A percentile compares a stretch with the other conserved stretches of the same genome.
Conservation (phyloP, 345 rosid species). For the Heritiera littoralis region DNA sequence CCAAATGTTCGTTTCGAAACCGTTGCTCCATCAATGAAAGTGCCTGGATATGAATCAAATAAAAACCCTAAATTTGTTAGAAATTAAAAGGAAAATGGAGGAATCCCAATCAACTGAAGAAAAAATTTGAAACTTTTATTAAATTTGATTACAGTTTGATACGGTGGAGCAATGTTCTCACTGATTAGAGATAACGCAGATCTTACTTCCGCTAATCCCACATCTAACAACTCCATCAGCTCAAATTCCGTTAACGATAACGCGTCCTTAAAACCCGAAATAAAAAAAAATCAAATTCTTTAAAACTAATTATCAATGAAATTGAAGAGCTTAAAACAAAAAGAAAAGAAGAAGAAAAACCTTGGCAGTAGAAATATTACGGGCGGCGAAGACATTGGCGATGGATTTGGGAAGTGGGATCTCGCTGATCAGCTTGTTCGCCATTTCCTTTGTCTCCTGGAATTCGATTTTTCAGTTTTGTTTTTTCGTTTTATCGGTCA, state of each 20-base stretch:
- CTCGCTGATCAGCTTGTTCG: conserved; percentile 67
- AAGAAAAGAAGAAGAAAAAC: conserved; percentile 22
- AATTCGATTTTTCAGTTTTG: conserved; percentile 5
- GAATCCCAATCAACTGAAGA: neutral
- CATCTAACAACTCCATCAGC: conserved; percentile 66
- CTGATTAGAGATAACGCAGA: conserved; percentile 61
- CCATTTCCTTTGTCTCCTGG: conserved; percentile 35
- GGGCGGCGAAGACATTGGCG: conserved; percentile 68
- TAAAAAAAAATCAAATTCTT: neutral
- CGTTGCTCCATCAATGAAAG: conserved; percentile 54
- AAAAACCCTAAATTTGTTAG: neutral
- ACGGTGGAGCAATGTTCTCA: conserved; percentile 60
- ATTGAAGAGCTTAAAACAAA: neutral
- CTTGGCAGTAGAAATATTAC: conserved; percentile 73
- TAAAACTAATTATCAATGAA: conserved; percentile 24
- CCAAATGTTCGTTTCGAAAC: conserved; percentile 42
- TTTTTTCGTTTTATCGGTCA: neutral
- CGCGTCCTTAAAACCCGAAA: conserved; percentile 48
- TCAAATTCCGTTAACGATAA: conserved; percentile 72
- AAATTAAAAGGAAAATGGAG: neutral
- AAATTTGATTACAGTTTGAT: conserved; percentile 48
- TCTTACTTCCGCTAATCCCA: conserved; percentile 54
- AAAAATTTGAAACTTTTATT: neutral
- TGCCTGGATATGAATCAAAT: conserved; percentile 41
- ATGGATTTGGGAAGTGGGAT: conserved; percentile 57